These are phyloP conservation scores for Cardamine occulta DNA, from an alignment of 345 rosid species.

Conservation along the genomic window DNA sequence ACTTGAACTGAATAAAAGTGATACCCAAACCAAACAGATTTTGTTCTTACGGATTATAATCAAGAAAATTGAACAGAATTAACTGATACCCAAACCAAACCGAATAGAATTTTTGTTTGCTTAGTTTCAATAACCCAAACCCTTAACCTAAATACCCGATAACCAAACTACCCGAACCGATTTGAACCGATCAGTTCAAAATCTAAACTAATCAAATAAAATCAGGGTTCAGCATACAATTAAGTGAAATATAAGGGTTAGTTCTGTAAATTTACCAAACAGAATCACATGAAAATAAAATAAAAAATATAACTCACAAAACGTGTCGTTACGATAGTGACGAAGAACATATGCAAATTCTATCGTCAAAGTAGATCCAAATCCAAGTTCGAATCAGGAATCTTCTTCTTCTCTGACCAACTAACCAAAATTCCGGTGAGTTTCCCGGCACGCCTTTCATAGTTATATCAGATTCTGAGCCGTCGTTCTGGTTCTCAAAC, in stretches of 20 bases:
- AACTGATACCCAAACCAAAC: too few species aligned
- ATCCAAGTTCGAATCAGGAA: background rate
- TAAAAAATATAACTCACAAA: background rate
- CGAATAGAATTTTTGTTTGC: too few species aligned
- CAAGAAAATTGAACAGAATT: too few species aligned
- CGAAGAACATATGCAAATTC: conserved; percentile 8
- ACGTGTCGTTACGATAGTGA: conserved; percentile 35
- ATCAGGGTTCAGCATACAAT: too few species aligned
- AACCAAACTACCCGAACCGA: too few species aligned
- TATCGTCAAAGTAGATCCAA: conserved; percentile 27
- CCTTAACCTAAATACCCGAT: too few species aligned
- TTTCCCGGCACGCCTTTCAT: background rate
- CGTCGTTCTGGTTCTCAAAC: background rate
- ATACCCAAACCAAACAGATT: too few species aligned
- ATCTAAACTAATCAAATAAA: too few species aligned
- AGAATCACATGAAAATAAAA: background rate
- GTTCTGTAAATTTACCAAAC: background rate
- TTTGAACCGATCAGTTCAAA: too few species aligned
- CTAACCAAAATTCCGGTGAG: conserved; percentile 25
- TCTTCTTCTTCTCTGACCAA: background rate
- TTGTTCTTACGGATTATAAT: too few species aligned
- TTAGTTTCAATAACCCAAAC: too few species aligned
- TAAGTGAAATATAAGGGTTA: background rate
- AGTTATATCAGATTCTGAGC: background rate
- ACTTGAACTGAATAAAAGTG: too few species aligned